Base-by-base conservation (phyloP, 306 rosid species). In the Malus domestica region DNA sequence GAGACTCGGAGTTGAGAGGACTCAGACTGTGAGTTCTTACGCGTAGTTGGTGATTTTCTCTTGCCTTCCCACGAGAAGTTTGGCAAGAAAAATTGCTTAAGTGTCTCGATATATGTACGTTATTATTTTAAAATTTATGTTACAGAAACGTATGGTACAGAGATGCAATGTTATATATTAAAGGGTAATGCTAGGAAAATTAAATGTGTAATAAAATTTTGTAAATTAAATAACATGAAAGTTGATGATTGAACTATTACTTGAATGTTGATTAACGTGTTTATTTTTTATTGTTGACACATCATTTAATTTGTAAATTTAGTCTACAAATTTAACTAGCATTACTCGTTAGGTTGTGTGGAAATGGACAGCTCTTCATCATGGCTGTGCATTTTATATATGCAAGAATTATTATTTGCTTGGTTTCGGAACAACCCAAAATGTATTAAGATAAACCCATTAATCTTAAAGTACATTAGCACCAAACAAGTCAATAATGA, bases 141-240 rank as follows among this genome's bases (percentile, higher is more conserved):
- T 38, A 63, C 76, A 55, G 81, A 80, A 80, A 77, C 73, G 89
- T 83, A 77, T 89, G 82, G 78, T 86, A 77, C 88, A 79, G 78
- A 70, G 23, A 62, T 13, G 1, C 8, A 13, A 65, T 70, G 82
- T 4, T 60, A 13, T 60, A 63, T 80, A 64, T 35, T 80, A 81
- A 79, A 73, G 7, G 38, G 75, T 70, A 35, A 63, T 70, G 40
- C 0, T 38, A 7, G 2, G 0, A 38, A 38, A 2, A 38, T 38
- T 38, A 38, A 38, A 38, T 38, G 42, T 0, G 2, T 38, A 38
- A 38, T 2, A 38, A 38, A 38, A 38, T 38, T 38, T 38, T 38
- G 7, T 38, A 38, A 38, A 38, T 0, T 38, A 38, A 38, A 38
- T 38, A 2, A 38, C 2, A 7, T 38, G 42, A 38, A 6, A 7